These are phyloP conservation scores for Mycena capillaripes DNA, from an alignment of 768 basidiomycete genomes.

Conservation along the genomic window DNA sequence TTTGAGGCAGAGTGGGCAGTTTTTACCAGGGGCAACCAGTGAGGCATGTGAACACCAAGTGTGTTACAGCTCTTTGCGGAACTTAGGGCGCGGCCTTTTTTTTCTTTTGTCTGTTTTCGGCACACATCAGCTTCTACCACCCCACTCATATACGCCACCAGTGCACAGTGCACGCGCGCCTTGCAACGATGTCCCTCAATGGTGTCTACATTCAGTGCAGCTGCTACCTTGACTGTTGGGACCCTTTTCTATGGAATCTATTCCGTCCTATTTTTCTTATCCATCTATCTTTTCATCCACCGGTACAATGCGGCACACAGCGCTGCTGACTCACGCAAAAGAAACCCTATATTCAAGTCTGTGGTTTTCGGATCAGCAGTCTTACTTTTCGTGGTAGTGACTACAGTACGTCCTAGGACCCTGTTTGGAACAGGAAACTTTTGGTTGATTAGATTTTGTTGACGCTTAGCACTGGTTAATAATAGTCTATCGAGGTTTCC, in stretches of 20 bases:
- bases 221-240: slow-evolving; percentile 13
- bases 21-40: too few relatives aligned
- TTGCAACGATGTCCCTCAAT: slow-evolving; percentile 14
- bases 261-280: slow-evolving; percentile 15
- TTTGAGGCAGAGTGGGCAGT: too few relatives aligned
- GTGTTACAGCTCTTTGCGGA: too few relatives aligned
- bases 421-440: slow-evolving; percentile 4
- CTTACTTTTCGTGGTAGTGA: slow-evolving; percentile 13
- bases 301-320: slow-evolving; percentile 10
- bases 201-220: slow-evolving; percentile 7
- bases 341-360: slow-evolving; percentile 11
- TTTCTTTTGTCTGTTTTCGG: too few relatives aligned
- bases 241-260: slow-evolving; percentile 16
- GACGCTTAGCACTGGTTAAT: slow-evolving; percentile 14
- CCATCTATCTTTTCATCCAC: slow-evolving; percentile 12
- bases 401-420: slow-evolving; percentile 7
- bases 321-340: slow-evolving; percentile 8
- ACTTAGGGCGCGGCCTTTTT: too few relatives aligned
- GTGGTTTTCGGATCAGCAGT: slow-evolving; percentile 16
- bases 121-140: slow-evolving; percentile 9
- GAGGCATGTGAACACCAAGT: too few relatives aligned
- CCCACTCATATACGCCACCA: slow-evolving; percentile 16
- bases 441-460: slow-evolving; percentile 12
- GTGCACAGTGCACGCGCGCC: slow-evolving; percentile 9
- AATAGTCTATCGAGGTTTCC: slow-evolving; percentile 12